Base-by-base conservation (phyloP, 2,329 filamentous ascomycete genomes). In the Fusarium sp. region DNA sequence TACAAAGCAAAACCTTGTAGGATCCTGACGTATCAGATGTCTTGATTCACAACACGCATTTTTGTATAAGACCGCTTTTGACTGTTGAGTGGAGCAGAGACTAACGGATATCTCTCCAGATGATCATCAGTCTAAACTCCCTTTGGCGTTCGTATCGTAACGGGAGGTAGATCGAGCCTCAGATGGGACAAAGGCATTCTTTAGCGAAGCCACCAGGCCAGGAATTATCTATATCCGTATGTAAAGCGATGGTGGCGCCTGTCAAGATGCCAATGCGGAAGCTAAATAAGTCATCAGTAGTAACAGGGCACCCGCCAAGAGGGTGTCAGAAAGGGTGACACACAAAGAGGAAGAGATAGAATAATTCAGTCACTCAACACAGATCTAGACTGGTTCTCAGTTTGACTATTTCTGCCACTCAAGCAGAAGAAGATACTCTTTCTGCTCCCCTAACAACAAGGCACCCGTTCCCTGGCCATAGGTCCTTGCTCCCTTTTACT, bases 251-350 rank as follows among this genome's bases (percentile, higher is more conserved):
- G 20, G 51, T 54, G 47, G 47, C 59, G 52, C 41, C 51, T 56
- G 55, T 62, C 59, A 52, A 55, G 57, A 57, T 55, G 54, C 29
- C 54, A 40, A 25, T 46, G 40, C 34, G 25, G 60, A 69, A 69
- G 59, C 65, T 62, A 71, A 69, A 53, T 15, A 48, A 29, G 20
- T 48, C 10, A 18, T 38, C 34, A 38, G 34, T 38, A n/a, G 18
- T 38, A 38, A 38, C 10, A 38, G 34, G 18, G 34, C 18, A n/a
- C 34, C 34, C 18, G 34, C 5, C 18, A n/a, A n/a, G 18, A n/a
- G 6, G 18, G 34, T 38, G 34, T n/a, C 34, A 38, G 18, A 38
- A 38, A 38, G 8, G 32, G 5, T 10, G 16, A 18, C 32, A n/a
- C 32, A 10, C 5, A 34, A 2, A 10, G 16, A 18, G 32, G 6